phyloP scores from a whole-genome alignment of 345 rosid genomes.

The Salix dunnii region DNA sequence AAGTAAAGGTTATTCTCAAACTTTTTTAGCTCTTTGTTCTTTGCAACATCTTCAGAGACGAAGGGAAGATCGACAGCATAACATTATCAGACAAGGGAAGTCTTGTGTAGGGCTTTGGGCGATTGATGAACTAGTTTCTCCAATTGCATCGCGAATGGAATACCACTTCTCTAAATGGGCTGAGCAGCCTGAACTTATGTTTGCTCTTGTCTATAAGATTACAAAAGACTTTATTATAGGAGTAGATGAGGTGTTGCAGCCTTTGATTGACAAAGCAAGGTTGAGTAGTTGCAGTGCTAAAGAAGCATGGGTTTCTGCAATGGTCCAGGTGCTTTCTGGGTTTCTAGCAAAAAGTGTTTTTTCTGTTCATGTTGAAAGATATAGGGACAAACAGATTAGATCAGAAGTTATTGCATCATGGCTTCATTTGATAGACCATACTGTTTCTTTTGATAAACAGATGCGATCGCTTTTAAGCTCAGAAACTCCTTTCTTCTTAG shows the following conservation, averaged over 20 bases:
- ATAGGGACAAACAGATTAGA: conserved; percentile 43
- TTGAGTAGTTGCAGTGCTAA: conserved; percentile 59
- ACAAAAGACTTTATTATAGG: conserved; percentile 62
- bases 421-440: conserved; percentile 71
- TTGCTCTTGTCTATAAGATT: conserved; percentile 59
- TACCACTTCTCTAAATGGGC: conserved; percentile 71
- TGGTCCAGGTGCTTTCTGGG: conserved; percentile 58
- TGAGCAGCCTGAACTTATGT: conserved; percentile 62
- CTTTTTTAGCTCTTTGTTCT: conserved; percentile 65
- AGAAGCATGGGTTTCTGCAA: conserved; percentile 83
- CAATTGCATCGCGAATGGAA: conserved; percentile 69
- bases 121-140: conserved; percentile 64
- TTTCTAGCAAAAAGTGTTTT: conserved; percentile 52
- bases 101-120: conserved; percentile 48
- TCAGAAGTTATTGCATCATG: conserved; percentile 53
- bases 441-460: conserved; percentile 60
- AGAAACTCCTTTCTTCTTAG: conserved; percentile 45
- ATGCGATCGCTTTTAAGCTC: conserved; percentile 49
- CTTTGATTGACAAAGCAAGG: conserved; percentile 68
- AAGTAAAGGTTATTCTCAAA: conserved; percentile 49
- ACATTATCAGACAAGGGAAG: conserved; percentile 19
- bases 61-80: conserved; percentile 47
- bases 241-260: conserved; percentile 70
- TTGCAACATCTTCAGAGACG: conserved; percentile 55
- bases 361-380: conserved; percentile 43